Evolutionary conservation across 108 stramenopile species (phyloP).

Genomic region (Schizochytrium sp.): DNA sequence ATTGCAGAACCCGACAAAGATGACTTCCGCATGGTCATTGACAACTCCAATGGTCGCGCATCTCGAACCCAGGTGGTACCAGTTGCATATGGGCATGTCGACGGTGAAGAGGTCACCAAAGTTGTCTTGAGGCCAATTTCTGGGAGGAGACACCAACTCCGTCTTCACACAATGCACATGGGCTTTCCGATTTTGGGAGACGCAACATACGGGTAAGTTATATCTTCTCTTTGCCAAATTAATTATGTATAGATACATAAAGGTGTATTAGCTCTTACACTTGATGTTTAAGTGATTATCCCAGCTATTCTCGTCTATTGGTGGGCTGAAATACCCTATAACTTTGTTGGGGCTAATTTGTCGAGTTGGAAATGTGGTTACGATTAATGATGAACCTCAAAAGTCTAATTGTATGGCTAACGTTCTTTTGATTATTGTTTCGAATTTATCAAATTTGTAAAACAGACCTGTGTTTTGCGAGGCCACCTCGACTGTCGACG

Average conservation of each 20-base stretch:
- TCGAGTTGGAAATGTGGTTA: too few species aligned
- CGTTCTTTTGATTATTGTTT: too few species aligned
- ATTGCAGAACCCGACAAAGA: constrained; percentile 42
- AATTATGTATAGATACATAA: too few species aligned
- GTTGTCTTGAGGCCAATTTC: constrained; percentile 82
- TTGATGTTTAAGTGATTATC: too few species aligned
- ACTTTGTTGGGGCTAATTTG: too few species aligned
- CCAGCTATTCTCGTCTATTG: too few species aligned
- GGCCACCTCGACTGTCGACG: not conserved
- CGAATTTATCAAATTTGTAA: not conserved
- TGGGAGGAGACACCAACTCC: constrained; percentile 92
- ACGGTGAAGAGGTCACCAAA: constrained; percentile 80
- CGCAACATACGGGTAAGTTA: constrained; percentile 79
- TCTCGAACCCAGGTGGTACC: constrained; percentile 32
- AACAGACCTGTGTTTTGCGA: constrained; percentile 53
- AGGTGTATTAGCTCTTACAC: too few species aligned
- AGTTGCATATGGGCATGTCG: constrained; percentile 6
- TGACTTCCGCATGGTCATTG: constrained; percentile 55
- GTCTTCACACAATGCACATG: constrained; percentile 84
- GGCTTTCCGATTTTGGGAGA: constrained; percentile 93
- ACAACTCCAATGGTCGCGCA: constrained; percentile 22
- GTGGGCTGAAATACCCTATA: too few species aligned
- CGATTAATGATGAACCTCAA: too few species aligned
- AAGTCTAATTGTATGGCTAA: too few species aligned
- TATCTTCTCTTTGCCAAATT: not conserved